Conservation (phyloP, 306 rosid genomes). For the Dryas alaskensis region DNA sequence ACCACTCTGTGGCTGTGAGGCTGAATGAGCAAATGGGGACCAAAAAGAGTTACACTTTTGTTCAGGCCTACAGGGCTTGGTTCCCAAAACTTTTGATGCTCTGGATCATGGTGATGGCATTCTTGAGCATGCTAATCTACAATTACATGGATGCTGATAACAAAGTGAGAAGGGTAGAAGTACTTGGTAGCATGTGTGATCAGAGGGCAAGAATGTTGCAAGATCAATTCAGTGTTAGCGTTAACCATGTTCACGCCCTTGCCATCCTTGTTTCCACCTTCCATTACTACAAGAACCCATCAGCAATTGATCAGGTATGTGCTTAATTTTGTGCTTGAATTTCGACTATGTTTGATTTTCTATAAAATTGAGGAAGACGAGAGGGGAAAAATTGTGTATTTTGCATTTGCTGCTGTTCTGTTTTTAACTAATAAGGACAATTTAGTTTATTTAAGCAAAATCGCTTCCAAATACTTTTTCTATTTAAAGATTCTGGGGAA, state of each 20-base stretch:
- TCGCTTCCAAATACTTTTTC: background rate
- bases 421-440: background rate
- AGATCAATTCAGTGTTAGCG: slow-evolving; percentile 95
- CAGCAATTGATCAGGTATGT: slow-evolving; percentile 97
- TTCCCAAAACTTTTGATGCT: slow-evolving; percentile 55
- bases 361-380: background rate
- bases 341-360: slow-evolving; percentile 5
- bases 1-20: slow-evolving; percentile 60
- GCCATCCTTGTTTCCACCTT: slow-evolving; percentile 96
- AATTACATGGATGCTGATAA: slow-evolving; percentile 68
- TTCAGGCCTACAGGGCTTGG: slow-evolving; percentile 79
- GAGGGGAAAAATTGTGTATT: background rate
- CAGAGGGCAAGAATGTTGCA: slow-evolving; percentile 97
- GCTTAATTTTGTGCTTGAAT: slow-evolving; percentile 32
- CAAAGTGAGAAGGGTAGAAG: slow-evolving; percentile 77
- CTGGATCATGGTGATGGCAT: slow-evolving; percentile 61
- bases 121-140: slow-evolving; percentile 50
- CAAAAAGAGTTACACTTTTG: slow-evolving; percentile 64
- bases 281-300: slow-evolving; percentile 79
- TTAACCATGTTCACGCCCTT: slow-evolving; percentile 94
- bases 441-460: background rate
- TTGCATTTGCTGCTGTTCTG: background rate
- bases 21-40: slow-evolving; percentile 68
- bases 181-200: slow-evolving; percentile 85
- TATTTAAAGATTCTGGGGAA: background rate